Evolutionary conservation across 495 filamentous ascomycete genomes (phyloP).

Genomic region (Penicillium canariense): DNA sequence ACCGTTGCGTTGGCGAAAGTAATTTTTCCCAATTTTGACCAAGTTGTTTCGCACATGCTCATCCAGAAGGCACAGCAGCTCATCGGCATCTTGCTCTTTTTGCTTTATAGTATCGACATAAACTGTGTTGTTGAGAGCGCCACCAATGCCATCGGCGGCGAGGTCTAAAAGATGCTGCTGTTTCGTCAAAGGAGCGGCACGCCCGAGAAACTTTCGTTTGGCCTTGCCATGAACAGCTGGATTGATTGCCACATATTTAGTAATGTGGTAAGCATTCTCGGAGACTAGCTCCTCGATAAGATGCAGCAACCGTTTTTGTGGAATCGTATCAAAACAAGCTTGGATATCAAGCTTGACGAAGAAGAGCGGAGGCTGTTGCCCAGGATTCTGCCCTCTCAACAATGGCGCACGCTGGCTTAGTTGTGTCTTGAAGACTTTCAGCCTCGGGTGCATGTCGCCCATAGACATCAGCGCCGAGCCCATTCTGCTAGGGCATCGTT

Average conservation of each 20-base stretch:
- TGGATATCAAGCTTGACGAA: slow-evolving; percentile 93
- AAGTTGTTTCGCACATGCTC: slow-evolving; percentile 81
- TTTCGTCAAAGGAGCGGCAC: slow-evolving; percentile 52
- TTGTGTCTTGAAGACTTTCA: slow-evolving; percentile 64
- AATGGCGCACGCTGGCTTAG: slow-evolving; percentile 9
- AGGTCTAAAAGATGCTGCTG: slow-evolving; percentile 53
- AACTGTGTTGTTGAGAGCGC: slow-evolving; percentile 63
- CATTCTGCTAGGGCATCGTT: slow-evolving; percentile 56
- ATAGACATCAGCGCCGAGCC: slow-evolving; percentile 79
- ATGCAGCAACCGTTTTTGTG: slow-evolving; percentile 67
- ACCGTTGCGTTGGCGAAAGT: slow-evolving; percentile 81
- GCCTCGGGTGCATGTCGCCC: slow-evolving; percentile 72
- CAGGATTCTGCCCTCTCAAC: neutral
- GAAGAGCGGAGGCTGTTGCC: slow-evolving; percentile 48
- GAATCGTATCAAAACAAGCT: slow-evolving; percentile 93
- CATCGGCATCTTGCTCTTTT: slow-evolving; percentile 49
- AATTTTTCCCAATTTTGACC: slow-evolving; percentile 85
- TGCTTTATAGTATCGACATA: slow-evolving; percentile 65
- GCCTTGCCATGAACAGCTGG: slow-evolving; percentile 42
- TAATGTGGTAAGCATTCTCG: slow-evolving; percentile 66
- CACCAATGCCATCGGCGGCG: slow-evolving; percentile 41
- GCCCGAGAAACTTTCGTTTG: slow-evolving; percentile 62
- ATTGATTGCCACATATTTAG: slow-evolving; percentile 70
- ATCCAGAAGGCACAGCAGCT: slow-evolving; percentile 66
- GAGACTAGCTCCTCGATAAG: slow-evolving; percentile 63